Base-by-base conservation (phyloP, 2,329 filamentous ascomycete species). In the Calycina marina region DNA sequence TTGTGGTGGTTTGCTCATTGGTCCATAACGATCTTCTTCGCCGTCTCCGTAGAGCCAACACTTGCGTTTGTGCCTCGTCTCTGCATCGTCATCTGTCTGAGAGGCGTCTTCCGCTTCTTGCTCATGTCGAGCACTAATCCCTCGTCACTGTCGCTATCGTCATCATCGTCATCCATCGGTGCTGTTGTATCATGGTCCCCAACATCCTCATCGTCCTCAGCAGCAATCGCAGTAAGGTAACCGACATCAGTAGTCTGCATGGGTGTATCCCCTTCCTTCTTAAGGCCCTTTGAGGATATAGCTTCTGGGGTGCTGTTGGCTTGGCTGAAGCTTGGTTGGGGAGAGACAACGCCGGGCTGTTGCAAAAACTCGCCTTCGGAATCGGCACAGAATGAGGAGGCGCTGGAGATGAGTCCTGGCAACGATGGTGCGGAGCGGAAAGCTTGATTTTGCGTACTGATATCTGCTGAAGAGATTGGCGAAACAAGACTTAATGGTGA, bases 381-480 rank as follows among this genome's bases (percentile, higher is more conserved):
- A 42, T 76, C 72, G 1, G 67, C 69, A 10, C 70, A 77, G 6
- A 76, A 63, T 2, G 72, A 77, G 45, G 71, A 75, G 6, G 71
- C 69, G 8, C 72, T 69, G 35, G 72, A 77, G 8, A 77, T 58
- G 5, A 77, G 55, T 5, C 72, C 71, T 8, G 72, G 72, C 3
- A 77, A 53, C 4, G 72, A 77, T 0, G 71, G 72, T 32, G 77
- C 72, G 3, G 72, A 77, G 34, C 68, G 69, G 49, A 73, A 51
- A 16, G 44, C 38, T 30, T 48, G 46, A 18, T 48, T 48, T 10
- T 37, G 39, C 10, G 47, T 75, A 3, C 57, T 59, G 11, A 65
- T 45, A 43, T 66, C 64, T 6, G 61, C 57, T 4, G 65, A 63
- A 3, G 61, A 57, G 1, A 56, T 49, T n/a, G 32, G 53, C 36